Base-by-base conservation (phyloP, 2,329 filamentous ascomycete species). In the Drechslerella dactyloides region DNA sequence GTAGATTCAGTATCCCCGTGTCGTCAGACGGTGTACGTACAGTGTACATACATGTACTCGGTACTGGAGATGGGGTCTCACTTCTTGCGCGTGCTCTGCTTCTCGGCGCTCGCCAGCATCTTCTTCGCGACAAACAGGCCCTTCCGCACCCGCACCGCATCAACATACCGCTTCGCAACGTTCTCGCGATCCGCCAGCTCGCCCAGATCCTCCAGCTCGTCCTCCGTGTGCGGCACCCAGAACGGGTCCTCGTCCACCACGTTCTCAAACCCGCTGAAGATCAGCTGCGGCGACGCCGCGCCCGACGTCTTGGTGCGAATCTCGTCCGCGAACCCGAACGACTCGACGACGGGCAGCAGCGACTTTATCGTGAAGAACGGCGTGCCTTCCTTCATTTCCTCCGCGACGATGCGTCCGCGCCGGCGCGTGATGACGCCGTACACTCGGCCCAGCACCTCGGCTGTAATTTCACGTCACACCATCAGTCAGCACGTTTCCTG, bases 351-450 rank as follows among this genome's bases (percentile, higher is more conserved):
- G 0, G 94, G 94, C 4, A 99, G 84, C 1, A 93, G 84, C 0
- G 93, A 90, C 59, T 89, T 85, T 78, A 99, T 96, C 2, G 91
- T 96, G 83, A 96, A 99, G 81, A 97, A 97, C 1, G 93, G 93
- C 0, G 91, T 96, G 23, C 94, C 93, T 78, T 96, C 92, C 77
- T 96, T 96, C 83, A 99, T 90, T 19, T 88, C 87, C 81, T 99
- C 94, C 8, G 90, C 90, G 21, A 96, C 86, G 59, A 99, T 96
- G 40, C 89, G 89, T 24, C 94, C 94, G 35, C 93, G 89, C 3
- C 94, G 90, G 0, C 93, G 89, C 33, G 93, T 97, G n/a, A 99
- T 87, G n/a, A 97, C 93, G 75, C 90, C 91, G 83, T 99, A 99
- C 35, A 97, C 94, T 30, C 91, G 89, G 21, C 94, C 94, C 3